Base-by-base conservation (phyloP, 495 filamentous ascomycete species). In the Aspergillus sclerotiicarbonarius region DNA sequence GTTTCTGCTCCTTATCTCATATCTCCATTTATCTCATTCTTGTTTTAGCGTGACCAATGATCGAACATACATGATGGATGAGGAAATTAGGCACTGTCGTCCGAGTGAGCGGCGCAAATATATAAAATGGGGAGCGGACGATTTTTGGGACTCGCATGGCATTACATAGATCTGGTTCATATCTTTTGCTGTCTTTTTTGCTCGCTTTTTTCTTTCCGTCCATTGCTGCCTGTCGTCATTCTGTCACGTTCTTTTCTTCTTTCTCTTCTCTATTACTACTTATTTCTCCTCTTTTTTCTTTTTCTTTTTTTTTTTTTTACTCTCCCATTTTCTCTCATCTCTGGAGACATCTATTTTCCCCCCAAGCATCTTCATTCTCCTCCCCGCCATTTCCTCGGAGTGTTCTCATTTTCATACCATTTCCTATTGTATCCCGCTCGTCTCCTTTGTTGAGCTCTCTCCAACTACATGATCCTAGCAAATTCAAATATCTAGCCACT, bases 31-130 rank as follows among this genome's bases (percentile, higher is more conserved):
- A 65, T 70, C 67, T 74, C 68, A 70, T 73, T 72, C 68, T 75
- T 74, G 71, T 73, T 75, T 77, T 76, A 77, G 74, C 74, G 73
- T 77, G 74, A 75, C 71, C 70, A 77, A 76, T 73, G 72, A 75
- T 73, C 72, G 70, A 77, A 75, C 68, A 74, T 73, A 74, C 67
- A 76, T 76, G 70, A 77, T 72, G 73, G 71, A 72, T 68, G 68
- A 76, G 69, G 70, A 66, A 67, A 67, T 67, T 75, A 67, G 67
- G 67, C 69, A 73, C 62, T 69, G 68, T 67, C 65, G 62, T 70
- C 68, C 71, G 64, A 73, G 68, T 68, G 63, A 67, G 68, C 65
- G 72, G 73, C 72, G 74, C 74, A 74, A 73, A 67, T 72, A 72
- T 62, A 75, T 74, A 75, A 76, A 76, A 75, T 62, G 72, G 70